Conservation (phyloP, 2,329 filamentous ascomycete species). For the Penicillium janthinellum region DNA sequence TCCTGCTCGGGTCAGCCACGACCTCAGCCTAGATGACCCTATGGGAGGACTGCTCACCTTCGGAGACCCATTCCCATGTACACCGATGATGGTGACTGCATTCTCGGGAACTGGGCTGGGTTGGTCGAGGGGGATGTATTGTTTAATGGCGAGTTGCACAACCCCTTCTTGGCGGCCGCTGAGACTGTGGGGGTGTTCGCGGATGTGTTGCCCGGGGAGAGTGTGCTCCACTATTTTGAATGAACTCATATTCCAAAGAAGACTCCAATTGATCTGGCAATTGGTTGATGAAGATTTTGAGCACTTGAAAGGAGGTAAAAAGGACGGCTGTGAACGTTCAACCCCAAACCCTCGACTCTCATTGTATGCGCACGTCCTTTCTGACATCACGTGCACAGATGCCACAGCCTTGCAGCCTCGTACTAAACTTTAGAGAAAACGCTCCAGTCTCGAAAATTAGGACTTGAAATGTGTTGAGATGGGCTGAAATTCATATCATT, state of each 20-base stretch:
- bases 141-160: slow-evolving; percentile 55
- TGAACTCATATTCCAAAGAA: background rate
- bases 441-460: too few species aligned
- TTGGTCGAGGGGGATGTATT: slow-evolving; percentile 55
- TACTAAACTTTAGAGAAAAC: background rate
- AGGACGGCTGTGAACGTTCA: background rate
- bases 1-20: background rate
- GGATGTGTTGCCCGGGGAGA: slow-evolving; percentile 54
- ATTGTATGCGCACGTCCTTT: background rate
- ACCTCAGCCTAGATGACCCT: background rate
- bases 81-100: slow-evolving; percentile 33
- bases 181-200: slow-evolving; percentile 53
- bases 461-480: too few species aligned
- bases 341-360: background rate
- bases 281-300: background rate
- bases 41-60: slow-evolving; percentile 48
- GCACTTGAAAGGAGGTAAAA: background rate
- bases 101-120: slow-evolving; percentile 47
- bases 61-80: slow-evolving; percentile 15
- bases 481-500: too few species aligned
- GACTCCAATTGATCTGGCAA: background rate
- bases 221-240: slow-evolving; percentile 52
- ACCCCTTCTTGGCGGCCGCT: slow-evolving; percentile 49
- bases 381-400: background rate
- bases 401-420: background rate